Base-by-base conservation (phyloP, 257 asterid genomes). In the Jaltomata sinuosa region DNA sequence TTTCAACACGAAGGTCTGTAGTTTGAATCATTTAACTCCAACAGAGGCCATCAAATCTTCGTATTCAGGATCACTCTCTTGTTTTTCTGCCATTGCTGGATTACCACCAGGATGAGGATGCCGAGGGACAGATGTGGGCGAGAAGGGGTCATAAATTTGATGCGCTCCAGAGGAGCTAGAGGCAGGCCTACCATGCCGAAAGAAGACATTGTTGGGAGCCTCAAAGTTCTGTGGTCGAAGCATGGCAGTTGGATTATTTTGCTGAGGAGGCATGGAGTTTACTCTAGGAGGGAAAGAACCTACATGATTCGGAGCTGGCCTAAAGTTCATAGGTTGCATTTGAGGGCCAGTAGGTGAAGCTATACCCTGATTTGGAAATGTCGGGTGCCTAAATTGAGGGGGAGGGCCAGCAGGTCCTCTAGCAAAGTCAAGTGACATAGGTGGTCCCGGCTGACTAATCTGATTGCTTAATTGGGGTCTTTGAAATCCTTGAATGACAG, bases 21-120 rank as follows among this genome's bases (percentile, higher is more conserved):
- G 76, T 67, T 61, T 84, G 80, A 84, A 85, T 94, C 89, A 92
- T 81, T 94, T 87, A 38, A 93, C 97, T 83, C 98, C 94, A 14
- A 93, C 97, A 31, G 97, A 95, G 49, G 94, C 96, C 97, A 95
- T 93, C 87, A 95, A 87, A 84, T 93, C 95, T 40, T 93, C 97
- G 14, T 93, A 95, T 89, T 95, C 98, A 45, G 97, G 93, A 87
- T 92, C 98, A 83, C 42, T 92, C 86, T 93, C 97, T 83, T 86
- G 85, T 15, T 86, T 89, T 64, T 80, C 94, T 72, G 38, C 83
- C 86, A 86, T 91, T 69, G 87, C 88, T 62, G 86, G 87, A 82
- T 83, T 85, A 53, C 90, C 88, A 47, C 88, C 89, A 87, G 85
- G 86, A 71, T 50, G 97, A 59, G 92, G 88, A 81, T 85, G 90